phyloP scores from a whole-genome alignment of 345 rosid species.

The Ceriops decandra region DNA sequence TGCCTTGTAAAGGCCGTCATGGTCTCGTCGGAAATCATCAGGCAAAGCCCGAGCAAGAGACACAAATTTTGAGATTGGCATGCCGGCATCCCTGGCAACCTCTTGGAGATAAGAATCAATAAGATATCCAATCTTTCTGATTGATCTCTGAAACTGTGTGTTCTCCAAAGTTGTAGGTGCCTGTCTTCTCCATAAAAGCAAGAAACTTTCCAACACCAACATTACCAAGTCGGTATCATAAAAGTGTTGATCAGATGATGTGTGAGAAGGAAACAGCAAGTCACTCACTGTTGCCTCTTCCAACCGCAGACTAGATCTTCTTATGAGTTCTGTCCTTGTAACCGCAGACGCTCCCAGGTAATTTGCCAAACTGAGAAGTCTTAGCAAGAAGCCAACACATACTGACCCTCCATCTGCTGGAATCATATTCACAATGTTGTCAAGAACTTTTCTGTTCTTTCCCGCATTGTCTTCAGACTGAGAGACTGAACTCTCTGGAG shows the following conservation, averaged over 20 bases:
- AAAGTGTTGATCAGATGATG: constrained; percentile 37
- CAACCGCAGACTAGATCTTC: constrained; percentile 70
- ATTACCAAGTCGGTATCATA: constrained; percentile 72
- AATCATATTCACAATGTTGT: constrained; percentile 72
- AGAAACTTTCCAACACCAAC: constrained; percentile 59
- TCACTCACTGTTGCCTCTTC: constrained; percentile 70
- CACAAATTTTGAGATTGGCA: constrained; percentile 55
- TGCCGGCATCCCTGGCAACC: constrained; percentile 56
- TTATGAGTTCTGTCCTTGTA: constrained; percentile 71
- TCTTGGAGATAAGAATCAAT: constrained; percentile 80
- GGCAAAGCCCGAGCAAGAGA: constrained; percentile 80
- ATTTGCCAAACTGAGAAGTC: constrained; percentile 72
- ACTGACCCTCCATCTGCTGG: constrained; percentile 86
- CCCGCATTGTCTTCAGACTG: constrained; percentile 41
- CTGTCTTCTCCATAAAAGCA: constrained; percentile 67
- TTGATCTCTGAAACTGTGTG: constrained; percentile 40
- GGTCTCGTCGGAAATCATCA: constrained; percentile 56
- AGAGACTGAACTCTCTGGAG: constrained; percentile 39
- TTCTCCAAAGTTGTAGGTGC: constrained; percentile 42
- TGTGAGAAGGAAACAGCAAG: constrained; percentile 58
- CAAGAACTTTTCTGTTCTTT: constrained; percentile 57
- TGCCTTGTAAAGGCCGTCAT: constrained; percentile 86
- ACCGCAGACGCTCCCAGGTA: constrained; percentile 61
- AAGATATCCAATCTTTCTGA: constrained; percentile 64
- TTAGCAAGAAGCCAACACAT: constrained; percentile 70